These are phyloP conservation scores for Ceratocystis alfenasii DNA, from an alignment of 2,329 filamentous ascomycete species.

Conservation along the genomic window DNA sequence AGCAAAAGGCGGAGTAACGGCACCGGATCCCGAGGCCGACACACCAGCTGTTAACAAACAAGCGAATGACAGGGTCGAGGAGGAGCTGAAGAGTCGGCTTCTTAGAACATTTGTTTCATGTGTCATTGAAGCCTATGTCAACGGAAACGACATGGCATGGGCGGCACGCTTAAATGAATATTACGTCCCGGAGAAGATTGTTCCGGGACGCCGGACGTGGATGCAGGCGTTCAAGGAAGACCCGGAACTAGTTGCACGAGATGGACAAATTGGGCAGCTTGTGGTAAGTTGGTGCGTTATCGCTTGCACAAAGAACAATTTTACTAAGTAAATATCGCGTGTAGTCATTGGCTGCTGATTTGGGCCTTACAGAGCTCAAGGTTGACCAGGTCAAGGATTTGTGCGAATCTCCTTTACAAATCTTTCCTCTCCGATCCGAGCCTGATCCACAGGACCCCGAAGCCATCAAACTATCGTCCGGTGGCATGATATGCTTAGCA, in stretches of 20 bases:
- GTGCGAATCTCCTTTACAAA: conserved; percentile 32
- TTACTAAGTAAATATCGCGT: background rate
- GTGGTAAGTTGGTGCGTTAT: conserved; percentile 38
- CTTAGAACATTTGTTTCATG: conserved; percentile 69
- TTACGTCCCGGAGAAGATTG: conserved; percentile 50
- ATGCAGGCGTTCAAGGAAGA: conserved; percentile 54
- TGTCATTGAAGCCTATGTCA: conserved; percentile 61
- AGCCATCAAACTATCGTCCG: conserved; percentile 46
- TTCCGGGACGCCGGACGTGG: conserved; percentile 50
- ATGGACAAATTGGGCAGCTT: conserved; percentile 59
- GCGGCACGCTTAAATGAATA: conserved; percentile 55
- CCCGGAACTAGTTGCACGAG: conserved; percentile 46
- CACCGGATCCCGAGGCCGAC: conserved; percentile 46
- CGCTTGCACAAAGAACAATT: background rate
- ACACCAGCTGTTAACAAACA: conserved; percentile 31
- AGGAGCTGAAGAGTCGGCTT: conserved; percentile 49
- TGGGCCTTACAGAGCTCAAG: conserved; percentile 41
- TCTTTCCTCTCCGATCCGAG: conserved; percentile 37
- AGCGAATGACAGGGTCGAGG: conserved; percentile 44
- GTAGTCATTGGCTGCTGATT: conserved; percentile 50
- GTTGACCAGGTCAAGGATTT: conserved; percentile 37
- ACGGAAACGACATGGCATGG: conserved; percentile 48
- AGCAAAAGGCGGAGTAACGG: conserved; percentile 30
- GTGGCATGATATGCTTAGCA: conserved; percentile 46
- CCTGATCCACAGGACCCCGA: conserved; percentile 38